phyloP scores from a whole-genome alignment of 495 filamentous ascomycete genomes.

The Trichoderma reesei region DNA sequence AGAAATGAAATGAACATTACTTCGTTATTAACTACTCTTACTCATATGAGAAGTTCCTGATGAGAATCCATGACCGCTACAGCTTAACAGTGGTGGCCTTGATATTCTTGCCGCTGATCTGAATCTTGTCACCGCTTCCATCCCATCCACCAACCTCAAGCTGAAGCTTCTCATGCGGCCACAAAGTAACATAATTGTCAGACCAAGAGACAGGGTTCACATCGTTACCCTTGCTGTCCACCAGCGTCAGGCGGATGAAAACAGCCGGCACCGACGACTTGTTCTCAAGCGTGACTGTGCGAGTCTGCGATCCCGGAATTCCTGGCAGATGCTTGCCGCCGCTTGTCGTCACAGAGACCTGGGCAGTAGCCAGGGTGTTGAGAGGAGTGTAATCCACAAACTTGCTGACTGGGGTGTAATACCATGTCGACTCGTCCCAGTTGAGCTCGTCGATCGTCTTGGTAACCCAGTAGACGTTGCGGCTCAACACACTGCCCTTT shows the following conservation, averaged over 20 bases:
- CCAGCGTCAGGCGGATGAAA: constrained; percentile 42
- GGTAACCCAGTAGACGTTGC: constrained; percentile 56
- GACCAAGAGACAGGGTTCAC: constrained; percentile 47
- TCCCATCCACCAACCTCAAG: constrained; percentile 17
- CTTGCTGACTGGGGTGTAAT: constrained; percentile 43
- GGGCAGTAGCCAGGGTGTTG: constrained; percentile 28
- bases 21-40: not conserved
- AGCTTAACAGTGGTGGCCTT: not conserved
- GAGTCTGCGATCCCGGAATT: not conserved
- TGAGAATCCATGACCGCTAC: not conserved
- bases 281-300: constrained; percentile 41
- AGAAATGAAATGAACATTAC: not conserved
- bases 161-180: constrained; percentile 43
- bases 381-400: constrained; percentile 46
- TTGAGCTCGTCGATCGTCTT: constrained; percentile 38
- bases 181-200: constrained; percentile 55
- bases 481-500: constrained; percentile 31
- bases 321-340: not conserved
- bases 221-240: constrained; percentile 32
- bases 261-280: constrained; percentile 43
- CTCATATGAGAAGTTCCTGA: not conserved
- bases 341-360: constrained; percentile 21
- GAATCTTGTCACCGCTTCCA: constrained; percentile 16
- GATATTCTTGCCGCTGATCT: constrained; percentile 24
- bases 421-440: constrained; percentile 50